Percentiles rank a stretch among this genome's conserved stretches.
Conservation (phyloP, 306 rosid genomes). For the Amphicarpaea edgeworthii region DNA sequence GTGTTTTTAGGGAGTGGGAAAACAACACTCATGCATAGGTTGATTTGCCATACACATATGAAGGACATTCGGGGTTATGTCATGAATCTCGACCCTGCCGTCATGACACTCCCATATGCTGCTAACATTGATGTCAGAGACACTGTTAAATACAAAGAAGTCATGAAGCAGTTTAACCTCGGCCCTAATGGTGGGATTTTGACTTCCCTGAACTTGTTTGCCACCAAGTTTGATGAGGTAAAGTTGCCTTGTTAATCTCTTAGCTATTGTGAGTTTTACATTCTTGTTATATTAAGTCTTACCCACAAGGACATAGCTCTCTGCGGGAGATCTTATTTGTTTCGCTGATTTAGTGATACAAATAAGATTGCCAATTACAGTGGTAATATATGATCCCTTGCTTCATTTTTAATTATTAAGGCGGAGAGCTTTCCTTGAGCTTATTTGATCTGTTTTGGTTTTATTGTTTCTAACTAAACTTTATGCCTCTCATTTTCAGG, state of each 20-base stretch:
- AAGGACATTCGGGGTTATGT: too few species aligned
- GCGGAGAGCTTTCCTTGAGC: background rate
- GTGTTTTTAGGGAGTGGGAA: slow-evolving; percentile 84
- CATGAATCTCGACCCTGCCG: slow-evolving; percentile 92
- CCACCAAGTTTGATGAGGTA: slow-evolving; percentile 97
- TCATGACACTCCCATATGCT: slow-evolving; percentile 80
- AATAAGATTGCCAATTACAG: background rate
- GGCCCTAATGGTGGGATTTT: slow-evolving; percentile 97
- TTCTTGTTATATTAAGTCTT: slow-evolving; percentile 3
- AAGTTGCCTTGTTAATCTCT: slow-evolving; percentile 5
- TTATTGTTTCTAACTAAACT: slow-evolving; percentile 15
- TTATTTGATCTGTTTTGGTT: slow-evolving; percentile 5
- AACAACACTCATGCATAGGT: too few species aligned
- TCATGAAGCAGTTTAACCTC: slow-evolving; percentile 88
- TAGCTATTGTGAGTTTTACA: background rate
- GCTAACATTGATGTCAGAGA: slow-evolving; percentile 93
- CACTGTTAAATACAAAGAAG: slow-evolving; percentile 87
- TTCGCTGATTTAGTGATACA: background rate
- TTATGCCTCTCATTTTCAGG: too few species aligned
- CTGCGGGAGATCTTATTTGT: background rate
- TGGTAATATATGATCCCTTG: background rate
- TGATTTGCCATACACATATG: too few species aligned
- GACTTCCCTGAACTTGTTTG: slow-evolving; percentile 95
- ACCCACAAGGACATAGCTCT: background rate
- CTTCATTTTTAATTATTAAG: background rate